phyloP scores from a whole-genome alignment of 140 eudicot species.

The Erigeron philadelphicus region DNA sequence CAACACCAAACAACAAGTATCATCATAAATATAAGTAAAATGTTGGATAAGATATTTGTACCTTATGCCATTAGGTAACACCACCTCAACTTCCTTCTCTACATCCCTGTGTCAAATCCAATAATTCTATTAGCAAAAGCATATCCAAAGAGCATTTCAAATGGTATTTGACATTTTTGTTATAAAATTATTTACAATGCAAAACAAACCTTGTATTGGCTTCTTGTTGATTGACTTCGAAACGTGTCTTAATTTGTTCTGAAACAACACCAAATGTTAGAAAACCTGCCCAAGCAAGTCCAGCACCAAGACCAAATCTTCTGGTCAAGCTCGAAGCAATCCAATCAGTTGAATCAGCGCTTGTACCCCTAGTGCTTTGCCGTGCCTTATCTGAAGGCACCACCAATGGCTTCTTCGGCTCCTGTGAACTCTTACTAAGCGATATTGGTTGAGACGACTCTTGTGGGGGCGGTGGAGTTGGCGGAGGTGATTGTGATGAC shows the following conservation, averaged over 20 bases:
- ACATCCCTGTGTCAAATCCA: constrained; percentile 54
- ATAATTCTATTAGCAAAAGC: not conserved
- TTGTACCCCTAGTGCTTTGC: constrained; percentile 26
- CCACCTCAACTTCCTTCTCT: constrained; percentile 76
- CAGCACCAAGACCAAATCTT: constrained; percentile 91
- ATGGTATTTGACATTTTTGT: too few relatives aligned
- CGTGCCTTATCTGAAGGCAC: constrained; percentile 22
- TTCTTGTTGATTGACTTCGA: constrained; percentile 70
- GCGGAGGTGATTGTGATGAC: constrained; percentile 38
- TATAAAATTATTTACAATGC: not conserved
- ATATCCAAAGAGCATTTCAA: too few relatives aligned
- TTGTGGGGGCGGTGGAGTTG: constrained; percentile 36
- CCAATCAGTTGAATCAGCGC: constrained; percentile 84
- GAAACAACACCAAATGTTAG: constrained; percentile 82
- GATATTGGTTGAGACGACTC: constrained; percentile 30
- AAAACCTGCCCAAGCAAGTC: constrained; percentile 89
- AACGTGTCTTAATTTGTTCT: constrained; percentile 79
- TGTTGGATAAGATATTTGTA: constrained; percentile 24
- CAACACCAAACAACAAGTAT: not conserved
- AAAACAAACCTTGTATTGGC: constrained; percentile 23
- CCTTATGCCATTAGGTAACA: constrained; percentile 83
- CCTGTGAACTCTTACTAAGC: constrained; percentile 35
- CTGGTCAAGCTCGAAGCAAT: constrained; percentile 76
- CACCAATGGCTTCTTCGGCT: constrained; percentile 32
- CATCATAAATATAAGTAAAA: not conserved